Evolutionary conservation across 352 stramenopile species (phyloP), one percentile per base, ranked within the genome.

Genomic region (Phytophthora brassicae): DNA sequence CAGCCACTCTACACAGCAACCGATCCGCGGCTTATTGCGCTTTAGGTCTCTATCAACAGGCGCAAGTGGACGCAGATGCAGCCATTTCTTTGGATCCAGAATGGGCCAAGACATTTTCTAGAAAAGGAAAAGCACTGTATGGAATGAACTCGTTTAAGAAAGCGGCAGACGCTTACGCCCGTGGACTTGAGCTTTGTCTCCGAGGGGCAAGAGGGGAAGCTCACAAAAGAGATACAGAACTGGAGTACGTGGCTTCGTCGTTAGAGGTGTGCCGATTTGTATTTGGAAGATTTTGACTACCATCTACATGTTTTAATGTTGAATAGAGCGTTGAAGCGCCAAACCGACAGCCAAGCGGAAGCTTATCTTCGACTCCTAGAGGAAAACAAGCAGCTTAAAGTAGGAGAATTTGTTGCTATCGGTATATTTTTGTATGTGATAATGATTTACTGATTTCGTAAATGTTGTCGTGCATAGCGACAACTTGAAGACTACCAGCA

Each of bases 61-160:
- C 84, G 14, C 64, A 81, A 47, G 46, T 54, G 36, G 84, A 94
- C 41, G 84, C 84, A 1, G 77, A 89, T 20, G 61, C 58, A 8
- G 84, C 84, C 43, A 88, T 90, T 36, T 58, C 57, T 6, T 55
- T 94, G 36, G 82, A 94, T 26, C 70, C 81, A 4, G 68, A 73
- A 6, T 92, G 84, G 84, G 77, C 79, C 31, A 90, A 90, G 58
- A 84, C 77, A 19, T 84, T 86, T 63, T 94, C 84, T 22, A 68
- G 84, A 44, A 90, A 94, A 44, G 84, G 84, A 61, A 94, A 94
- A 53, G 84, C 84, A 26, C 66, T 89, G 20, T 94, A 94, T 54
- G 84, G 71, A 2, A 61, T 90, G 62, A 60, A 70, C 28, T 74
- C 64, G 31, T 94, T 85, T 64, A 81, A 75, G 50, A 82, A 74